Evolutionary conservation across 805 yeast genomes (phyloP).

Genomic region (Metschnikowia arizonensis): DNA sequence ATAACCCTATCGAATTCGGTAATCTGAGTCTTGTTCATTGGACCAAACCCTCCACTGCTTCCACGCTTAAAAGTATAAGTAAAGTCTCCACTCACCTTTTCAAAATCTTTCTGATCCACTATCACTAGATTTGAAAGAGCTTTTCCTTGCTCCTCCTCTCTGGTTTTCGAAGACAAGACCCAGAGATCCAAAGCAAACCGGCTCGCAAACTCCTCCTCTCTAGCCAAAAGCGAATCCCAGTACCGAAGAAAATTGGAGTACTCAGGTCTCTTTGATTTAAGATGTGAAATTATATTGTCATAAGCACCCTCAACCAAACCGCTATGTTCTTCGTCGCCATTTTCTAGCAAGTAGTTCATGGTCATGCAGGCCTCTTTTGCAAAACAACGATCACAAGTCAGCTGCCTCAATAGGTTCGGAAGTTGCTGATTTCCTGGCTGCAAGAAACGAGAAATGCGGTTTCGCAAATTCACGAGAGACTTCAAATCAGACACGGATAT

Average conservation of each 20-base stretch:
- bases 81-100: slow-evolving; percentile 25
- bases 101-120: slow-evolving; percentile 20
- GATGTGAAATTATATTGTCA: slow-evolving; percentile 47
- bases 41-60: slow-evolving; percentile 6
- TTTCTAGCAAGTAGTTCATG: slow-evolving; percentile 53
- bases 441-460: slow-evolving; percentile 58
- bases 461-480: slow-evolving; percentile 67
- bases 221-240: slow-evolving; percentile 71
- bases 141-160: slow-evolving; percentile 60
- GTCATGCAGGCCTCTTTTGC: slow-evolving; percentile 61
- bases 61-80: slow-evolving; percentile 48
- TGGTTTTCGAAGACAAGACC: slow-evolving; percentile 52
- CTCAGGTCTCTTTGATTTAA: slow-evolving; percentile 29
- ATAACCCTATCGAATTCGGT: slow-evolving; percentile 58
- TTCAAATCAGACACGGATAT: slow-evolving; percentile 55
- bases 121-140: slow-evolving; percentile 52
- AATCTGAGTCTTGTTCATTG: slow-evolving; percentile 45
- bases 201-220: slow-evolving; percentile 62
- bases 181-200: slow-evolving; percentile 61
- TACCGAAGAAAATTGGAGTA: slow-evolving; percentile 58
- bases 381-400: slow-evolving; percentile 61
- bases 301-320: slow-evolving; percentile 50
- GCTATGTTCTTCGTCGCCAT: slow-evolving; percentile 51
- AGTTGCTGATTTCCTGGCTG: slow-evolving; percentile 46
- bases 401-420: slow-evolving; percentile 51